These are phyloP conservation scores for Mrakiaceae sp. DNA, from an alignment of 1,284 basidiomycete species.

Conservation along the genomic window DNA sequence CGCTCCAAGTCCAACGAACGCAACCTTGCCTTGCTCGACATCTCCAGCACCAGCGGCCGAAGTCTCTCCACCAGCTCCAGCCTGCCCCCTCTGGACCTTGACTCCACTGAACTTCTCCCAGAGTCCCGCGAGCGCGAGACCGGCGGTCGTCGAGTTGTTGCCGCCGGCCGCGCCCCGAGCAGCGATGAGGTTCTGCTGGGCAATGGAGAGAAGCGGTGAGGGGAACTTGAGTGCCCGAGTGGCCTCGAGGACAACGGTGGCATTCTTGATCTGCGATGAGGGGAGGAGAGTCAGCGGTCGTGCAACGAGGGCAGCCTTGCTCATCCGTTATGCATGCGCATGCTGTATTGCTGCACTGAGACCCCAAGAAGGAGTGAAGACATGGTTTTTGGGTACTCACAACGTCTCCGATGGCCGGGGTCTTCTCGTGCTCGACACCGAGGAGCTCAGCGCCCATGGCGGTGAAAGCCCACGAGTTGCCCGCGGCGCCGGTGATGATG, in stretches of 20 bases:
- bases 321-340: background rate
- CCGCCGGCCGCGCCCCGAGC: conserved; percentile 26
- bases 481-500: conserved; percentile 12
- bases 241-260: conserved; percentile 31
- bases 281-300: conserved; percentile 7
- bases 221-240: conserved; percentile 25
- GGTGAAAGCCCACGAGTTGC: conserved; percentile 1
- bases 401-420: background rate
- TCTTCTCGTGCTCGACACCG: background rate
- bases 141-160: conserved; percentile 16
- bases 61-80: conserved; percentile 6
- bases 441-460: conserved; percentile 5
- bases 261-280: conserved; percentile 22
- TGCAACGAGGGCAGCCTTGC: background rate
- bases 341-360: background rate
- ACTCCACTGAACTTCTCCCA: conserved; percentile 28
- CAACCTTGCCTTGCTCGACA: conserved; percentile 18
- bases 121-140: conserved; percentile 27
- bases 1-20: conserved; percentile 25
- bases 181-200: conserved; percentile 28
- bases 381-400: background rate
- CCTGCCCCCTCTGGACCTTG: conserved; percentile 21
- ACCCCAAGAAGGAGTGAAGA: background rate
- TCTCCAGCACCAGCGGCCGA: background rate
- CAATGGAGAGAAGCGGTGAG: conserved; percentile 25